Evolutionary conservation across 441 rosid species (phyloP).

Genomic region (Corymbia citriodora): DNA sequence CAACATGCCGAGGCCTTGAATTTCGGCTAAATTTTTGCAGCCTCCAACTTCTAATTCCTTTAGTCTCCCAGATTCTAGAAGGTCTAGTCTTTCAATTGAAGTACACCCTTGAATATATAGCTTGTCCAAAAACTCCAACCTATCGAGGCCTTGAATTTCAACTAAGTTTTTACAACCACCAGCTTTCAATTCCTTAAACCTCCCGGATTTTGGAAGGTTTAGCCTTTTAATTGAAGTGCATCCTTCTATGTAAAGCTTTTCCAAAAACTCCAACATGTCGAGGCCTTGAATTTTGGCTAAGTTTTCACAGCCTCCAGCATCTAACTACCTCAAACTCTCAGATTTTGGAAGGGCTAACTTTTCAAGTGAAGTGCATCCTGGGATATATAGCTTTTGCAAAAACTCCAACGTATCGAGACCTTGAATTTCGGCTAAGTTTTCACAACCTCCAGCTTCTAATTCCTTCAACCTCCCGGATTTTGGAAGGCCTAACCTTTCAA

Average conservation of each 20-base stretch:
- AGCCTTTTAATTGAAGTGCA: background rate
- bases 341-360: background rate
- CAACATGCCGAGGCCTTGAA: background rate
- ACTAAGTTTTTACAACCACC: no score
- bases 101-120: background rate
- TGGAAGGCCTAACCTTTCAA: no score
- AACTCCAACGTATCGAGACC: no score
- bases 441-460: no score
- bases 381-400: background rate
- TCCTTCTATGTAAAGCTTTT: background rate
- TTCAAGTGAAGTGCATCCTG: background rate
- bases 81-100: background rate
- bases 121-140: no score
- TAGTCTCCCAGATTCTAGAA: background rate
- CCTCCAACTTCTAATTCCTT: background rate
- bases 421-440: no score
- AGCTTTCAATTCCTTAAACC: no score
- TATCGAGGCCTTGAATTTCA: no score
- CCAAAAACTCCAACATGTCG: background rate
- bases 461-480: no score
- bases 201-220: background rate
- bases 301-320: background rate
- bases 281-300: background rate
- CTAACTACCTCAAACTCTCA: no score
- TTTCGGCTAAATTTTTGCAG: rapidly evolving